Percentiles rank a stretch among this genome's conserved stretches.
Evolutionary conservation across 2,329 filamentous ascomycete genomes (phyloP).

Genomic region (Scytalidium lignicola): DNA sequence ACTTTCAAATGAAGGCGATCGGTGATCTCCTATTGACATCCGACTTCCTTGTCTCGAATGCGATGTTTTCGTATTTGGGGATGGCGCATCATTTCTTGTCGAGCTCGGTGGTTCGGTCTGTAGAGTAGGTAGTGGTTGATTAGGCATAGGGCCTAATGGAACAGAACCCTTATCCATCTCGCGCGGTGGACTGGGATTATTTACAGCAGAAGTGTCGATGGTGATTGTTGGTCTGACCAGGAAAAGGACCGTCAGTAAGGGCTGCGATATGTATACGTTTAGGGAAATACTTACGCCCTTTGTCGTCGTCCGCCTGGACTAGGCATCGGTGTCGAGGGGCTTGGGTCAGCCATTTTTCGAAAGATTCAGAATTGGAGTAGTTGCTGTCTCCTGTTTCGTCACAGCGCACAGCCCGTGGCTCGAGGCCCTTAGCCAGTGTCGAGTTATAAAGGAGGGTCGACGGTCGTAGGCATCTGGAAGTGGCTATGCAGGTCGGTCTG

Average conservation of each 20-base stretch:
- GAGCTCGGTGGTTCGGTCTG: conserved; percentile 29
- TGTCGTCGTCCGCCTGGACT: conserved; percentile 24
- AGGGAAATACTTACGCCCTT: conserved; percentile 25
- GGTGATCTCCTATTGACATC: conserved; percentile 39
- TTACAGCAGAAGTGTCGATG: conserved; percentile 51
- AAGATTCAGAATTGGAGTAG: not conserved
- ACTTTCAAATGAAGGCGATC: conserved; percentile 53
- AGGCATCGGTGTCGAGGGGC: conserved; percentile 15
- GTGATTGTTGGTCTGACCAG: conserved; percentile 44
- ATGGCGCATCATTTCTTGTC: conserved; percentile 25
- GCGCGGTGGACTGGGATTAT: conserved; percentile 24
- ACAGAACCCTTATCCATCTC: conserved; percentile 27
- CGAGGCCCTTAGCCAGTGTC: conserved; percentile 19
- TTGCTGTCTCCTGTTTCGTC: conserved; percentile 5
- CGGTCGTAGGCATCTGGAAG: conserved; percentile 19
- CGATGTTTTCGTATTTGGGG: conserved; percentile 13
- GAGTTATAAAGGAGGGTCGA: conserved; percentile 8
- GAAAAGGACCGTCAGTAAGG: conserved; percentile 14
- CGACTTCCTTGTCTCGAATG: conserved; percentile 22
- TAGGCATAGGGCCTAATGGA: conserved; percentile 29
- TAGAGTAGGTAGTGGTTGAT: conserved; percentile 27
- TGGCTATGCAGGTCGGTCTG: conserved; percentile 11
- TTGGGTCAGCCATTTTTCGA: conserved; percentile 18
- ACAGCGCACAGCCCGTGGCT: conserved; percentile 22
- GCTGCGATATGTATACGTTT: conserved; percentile 6